These are phyloP conservation scores for Spinacia oleracea DNA, from an alignment of 179 eudicot genomes.

Conservation along the genomic window DNA sequence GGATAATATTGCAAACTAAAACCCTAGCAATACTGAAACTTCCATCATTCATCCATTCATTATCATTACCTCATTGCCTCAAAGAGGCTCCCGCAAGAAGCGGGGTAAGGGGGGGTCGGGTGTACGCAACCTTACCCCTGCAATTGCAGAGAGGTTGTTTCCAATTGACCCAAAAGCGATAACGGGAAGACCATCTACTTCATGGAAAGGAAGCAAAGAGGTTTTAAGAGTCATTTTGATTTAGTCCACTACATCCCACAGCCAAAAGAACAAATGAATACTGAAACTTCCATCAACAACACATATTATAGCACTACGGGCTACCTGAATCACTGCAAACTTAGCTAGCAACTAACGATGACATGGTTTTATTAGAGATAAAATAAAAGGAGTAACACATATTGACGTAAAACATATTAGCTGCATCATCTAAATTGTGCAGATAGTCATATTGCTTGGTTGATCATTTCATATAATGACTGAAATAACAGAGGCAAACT, in stretches of 20 bases:
- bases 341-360: not conserved
- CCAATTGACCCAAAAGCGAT: too few relatives aligned
- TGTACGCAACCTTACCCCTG: too few relatives aligned
- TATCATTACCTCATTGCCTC: too few relatives aligned
- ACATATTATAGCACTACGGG: not conserved
- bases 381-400: not conserved
- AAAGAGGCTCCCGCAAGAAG: too few relatives aligned
- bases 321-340: not conserved
- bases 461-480: not conserved
- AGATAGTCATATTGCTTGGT: not conserved
- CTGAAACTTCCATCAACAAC: not conserved
- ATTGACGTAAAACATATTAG: not conserved
- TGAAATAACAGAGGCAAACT: conserved; percentile 1
- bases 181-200: too few relatives aligned
- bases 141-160: too few relatives aligned
- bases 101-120: too few relatives aligned
- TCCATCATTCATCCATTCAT: too few relatives aligned
- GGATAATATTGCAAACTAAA: not conserved
- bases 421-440: not conserved
- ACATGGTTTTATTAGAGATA: not conserved
- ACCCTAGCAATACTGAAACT: not conserved
- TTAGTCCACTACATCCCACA: too few relatives aligned
- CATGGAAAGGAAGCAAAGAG: too few relatives aligned
- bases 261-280: too few relatives aligned
- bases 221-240: too few relatives aligned